phyloP scores from a whole-genome alignment of 2,329 filamentous ascomycete species.

The Aspergillus tanneri region DNA sequence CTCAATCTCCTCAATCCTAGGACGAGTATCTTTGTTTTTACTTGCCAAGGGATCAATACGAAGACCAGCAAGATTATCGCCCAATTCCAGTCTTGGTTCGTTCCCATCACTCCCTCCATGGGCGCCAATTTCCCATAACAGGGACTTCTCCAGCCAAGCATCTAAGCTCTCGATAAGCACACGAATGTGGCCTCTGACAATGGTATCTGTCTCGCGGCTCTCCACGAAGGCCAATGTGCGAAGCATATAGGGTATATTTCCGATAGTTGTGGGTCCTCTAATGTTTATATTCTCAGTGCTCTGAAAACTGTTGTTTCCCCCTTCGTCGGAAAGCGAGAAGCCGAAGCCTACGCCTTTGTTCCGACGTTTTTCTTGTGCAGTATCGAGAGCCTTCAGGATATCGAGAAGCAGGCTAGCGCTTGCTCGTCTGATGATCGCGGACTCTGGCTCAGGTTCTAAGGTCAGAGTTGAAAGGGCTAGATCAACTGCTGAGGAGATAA shows the following conservation, averaged over 20 bases:
- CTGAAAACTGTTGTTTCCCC: background rate
- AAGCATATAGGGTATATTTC: constrained; percentile 41
- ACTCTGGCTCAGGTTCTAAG: constrained; percentile 37
- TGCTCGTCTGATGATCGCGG: constrained; percentile 44
- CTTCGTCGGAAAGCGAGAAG: constrained; percentile 36
- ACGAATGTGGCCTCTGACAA: constrained; percentile 43
- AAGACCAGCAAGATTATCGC: constrained; percentile 41
- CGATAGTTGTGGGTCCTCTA: constrained; percentile 29
- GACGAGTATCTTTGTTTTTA: constrained; percentile 19
- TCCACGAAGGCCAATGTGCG: constrained; percentile 40
- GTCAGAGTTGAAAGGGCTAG: constrained; percentile 41
- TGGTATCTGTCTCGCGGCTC: constrained; percentile 37
- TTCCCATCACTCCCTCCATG: constrained; percentile 17
- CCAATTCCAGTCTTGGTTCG: constrained; percentile 33
- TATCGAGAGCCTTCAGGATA: constrained; percentile 41
- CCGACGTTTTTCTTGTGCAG: constrained; percentile 31
- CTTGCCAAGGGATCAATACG: constrained; percentile 35
- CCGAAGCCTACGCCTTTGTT: constrained; percentile 39
- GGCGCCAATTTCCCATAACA: constrained; percentile 40
- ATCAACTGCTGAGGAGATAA: constrained; percentile 40
- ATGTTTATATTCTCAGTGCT: background rate
- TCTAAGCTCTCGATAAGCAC: constrained; percentile 44
- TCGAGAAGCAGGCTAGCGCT: constrained; percentile 43
- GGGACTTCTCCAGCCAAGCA: constrained; percentile 44
- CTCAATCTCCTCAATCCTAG: constrained; percentile 47